Evolutionary conservation across 257 asterid genomes (phyloP), one percentile per base, ranked within the genome.

Genomic region (Haberlea rhodopensis): DNA sequence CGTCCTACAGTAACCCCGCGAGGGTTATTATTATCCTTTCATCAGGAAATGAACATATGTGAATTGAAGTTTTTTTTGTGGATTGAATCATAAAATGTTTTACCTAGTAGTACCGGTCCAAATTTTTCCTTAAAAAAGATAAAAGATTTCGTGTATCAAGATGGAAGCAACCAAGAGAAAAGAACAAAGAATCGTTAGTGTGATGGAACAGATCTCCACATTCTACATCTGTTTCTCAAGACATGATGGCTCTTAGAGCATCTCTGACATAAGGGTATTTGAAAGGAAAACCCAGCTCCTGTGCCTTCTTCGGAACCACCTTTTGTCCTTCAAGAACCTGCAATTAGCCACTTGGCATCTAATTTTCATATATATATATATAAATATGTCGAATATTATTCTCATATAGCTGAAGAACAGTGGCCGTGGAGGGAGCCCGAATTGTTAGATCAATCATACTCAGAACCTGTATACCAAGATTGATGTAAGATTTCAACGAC

Each of bases 291-390:
- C 98, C 95, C 22, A 88, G 85, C 60, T 86, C 89, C 68, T 82
- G 77, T 5, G 96, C 98, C 71, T 79, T 91, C 0, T 69, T 69
- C 8, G 98, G 96, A 43, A 91, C 57, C 73, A 88, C 98, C 72
- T 76, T 85, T 68, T 91, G 98, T 29, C 96, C 98, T 46, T 91
- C 95, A 65, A 91, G 82, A 74, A 91, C 98, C 98, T 91, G 73
- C 7, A 56, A 34, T 8, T 22, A 62, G 48, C 31, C 18, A 27
- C 21, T 1, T 0, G 24, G 13, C 10, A 49, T 11, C 13, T 32
- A n/a, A n/a, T n/a, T n/a, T n/a, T n/a, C n/a, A n/a, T n/a, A n/a
- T n/a, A n/a, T n/a, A n/a, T n/a, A n/a, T n/a, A n/a, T n/a, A n/a
- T n/a, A n/a, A n/a, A 13, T 54, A 4, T 23, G 34, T 11, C 9